Base-by-base conservation (phyloP, 495 filamentous ascomycete species). In the Acidomyces sp. region DNA sequence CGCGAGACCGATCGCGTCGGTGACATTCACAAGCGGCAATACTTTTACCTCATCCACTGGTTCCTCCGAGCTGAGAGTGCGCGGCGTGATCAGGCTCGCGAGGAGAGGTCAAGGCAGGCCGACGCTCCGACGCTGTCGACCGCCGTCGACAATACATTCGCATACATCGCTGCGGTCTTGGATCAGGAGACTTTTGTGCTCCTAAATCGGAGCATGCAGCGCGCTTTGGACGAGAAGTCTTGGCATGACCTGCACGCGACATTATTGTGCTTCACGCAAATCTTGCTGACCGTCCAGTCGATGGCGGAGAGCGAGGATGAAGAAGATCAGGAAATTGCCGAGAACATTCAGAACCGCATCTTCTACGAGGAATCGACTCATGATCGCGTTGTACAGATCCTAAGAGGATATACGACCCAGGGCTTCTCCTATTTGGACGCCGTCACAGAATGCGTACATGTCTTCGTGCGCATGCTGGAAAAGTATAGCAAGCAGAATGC, bases 351-450 rank as follows among this genome's bases (percentile, higher is more conserved):
- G 37, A 90, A 80, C 52, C 82, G 92, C 21, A 84, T 99, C 1
- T 99, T 99, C 57, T 96, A 99, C 62, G 92, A 99, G 59, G 86
- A 96, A 52, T 77, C 80, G 0, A 95, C 86, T 0, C 82, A 96
- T 53, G 88, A 96, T 45, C 68, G 82, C 5, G 72, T 96, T 16
- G 65, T 90, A 18, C 69, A 75, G 30, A 82, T 94, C 23, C 65
- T 84, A 0, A 69, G 82, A 46, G 74, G 73, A 13, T 96, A 87
- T 59, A 94, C 88, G 48, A 82, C 88, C 37, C 92, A 96, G 61
- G 83, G 85, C 0, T 92, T 95, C 48, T 82, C 84, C 27, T 96
- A 93, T 44, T 68, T 99, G 6, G 84, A 99, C 62, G 79, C 88
- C 15, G 80, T 75, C 48, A 99, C 90, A 10, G 87, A 99, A 52